These are phyloP conservation scores for Corchorus olitorius DNA, from an alignment of 345 rosid genomes.

Conservation along the genomic window DNA sequence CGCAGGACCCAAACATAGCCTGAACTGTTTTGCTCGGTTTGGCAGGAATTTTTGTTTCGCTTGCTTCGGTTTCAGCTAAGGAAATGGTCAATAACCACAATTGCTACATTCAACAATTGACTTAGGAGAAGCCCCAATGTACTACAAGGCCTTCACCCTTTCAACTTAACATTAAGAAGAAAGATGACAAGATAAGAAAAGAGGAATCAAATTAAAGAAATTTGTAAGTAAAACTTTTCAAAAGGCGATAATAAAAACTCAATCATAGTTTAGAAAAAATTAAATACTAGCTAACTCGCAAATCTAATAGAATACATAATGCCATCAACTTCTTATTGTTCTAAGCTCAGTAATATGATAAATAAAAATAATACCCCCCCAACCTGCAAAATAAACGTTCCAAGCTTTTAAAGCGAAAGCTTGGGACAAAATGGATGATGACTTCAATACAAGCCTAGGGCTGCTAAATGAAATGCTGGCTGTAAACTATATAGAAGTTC, in stretches of 20 bases:
- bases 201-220: not conserved
- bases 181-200: not conserved
- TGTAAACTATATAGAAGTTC: not conserved
- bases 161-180: not conserved
- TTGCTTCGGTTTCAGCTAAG: too few species aligned
- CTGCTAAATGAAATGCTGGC: constrained; percentile 14
- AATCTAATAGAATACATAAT: constrained; percentile 19
- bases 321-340: constrained; percentile 30
- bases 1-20: too few species aligned
- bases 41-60: too few species aligned
- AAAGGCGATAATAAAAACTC: not conserved
- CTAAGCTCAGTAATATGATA: constrained; percentile 23
- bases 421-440: constrained; percentile 11
- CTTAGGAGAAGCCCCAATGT: too few species aligned
- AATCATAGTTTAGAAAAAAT: constrained; percentile 6
- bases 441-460: not conserved
- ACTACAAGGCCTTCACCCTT: not conserved
- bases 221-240: not conserved
- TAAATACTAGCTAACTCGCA: constrained; percentile 14
- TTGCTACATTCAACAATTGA: not conserved
- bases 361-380: constrained; percentile 19
- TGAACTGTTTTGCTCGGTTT: too few species aligned
- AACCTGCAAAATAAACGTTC: constrained; percentile 26
- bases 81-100: too few species aligned
- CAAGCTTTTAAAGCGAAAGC: constrained; percentile 20